Conservation (phyloP, 345 rosid genomes). For the Sapria himalayana region DNA sequence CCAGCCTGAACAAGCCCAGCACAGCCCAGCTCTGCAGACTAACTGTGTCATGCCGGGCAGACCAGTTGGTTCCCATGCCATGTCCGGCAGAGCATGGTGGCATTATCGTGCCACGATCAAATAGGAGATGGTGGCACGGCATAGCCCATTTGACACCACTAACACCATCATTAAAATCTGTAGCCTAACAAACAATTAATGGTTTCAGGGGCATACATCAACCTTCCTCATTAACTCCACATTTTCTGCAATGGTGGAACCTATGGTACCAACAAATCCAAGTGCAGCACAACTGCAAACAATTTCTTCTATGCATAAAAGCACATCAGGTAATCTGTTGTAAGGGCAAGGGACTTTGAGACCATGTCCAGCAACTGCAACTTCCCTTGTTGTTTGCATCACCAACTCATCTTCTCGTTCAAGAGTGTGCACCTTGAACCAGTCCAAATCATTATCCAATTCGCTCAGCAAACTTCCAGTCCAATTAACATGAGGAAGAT, state of each 20-base stretch:
- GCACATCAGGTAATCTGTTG: conserved; percentile 23
- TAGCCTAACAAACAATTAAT: too few relatives aligned
- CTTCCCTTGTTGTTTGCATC: conserved; percentile 20
- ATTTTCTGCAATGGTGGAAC: conserved; percentile 76
- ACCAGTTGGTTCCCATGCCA: too few relatives aligned
- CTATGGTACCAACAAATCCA: conserved; percentile 80
- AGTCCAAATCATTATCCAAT: conserved; percentile 27
- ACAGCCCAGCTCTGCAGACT: background rate
- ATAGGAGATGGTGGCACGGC: background rate
- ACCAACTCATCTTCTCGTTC: conserved; percentile 36
- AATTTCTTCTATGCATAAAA: conserved; percentile 57
- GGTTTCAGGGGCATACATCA: conserved; percentile 28
- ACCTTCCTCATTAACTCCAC: conserved; percentile 55
- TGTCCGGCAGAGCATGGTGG: too few relatives aligned
- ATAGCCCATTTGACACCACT: too few relatives aligned
- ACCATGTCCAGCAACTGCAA: conserved; percentile 29
- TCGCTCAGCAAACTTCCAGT: conserved; percentile 57
- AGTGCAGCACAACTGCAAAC: conserved; percentile 91
- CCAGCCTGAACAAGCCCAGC: too few relatives aligned
- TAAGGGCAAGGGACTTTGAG: conserved; percentile 27
- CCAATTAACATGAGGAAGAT: conserved; percentile 78
- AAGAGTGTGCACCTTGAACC: conserved; percentile 36
- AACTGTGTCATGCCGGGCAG: too few relatives aligned
- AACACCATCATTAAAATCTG: too few relatives aligned
- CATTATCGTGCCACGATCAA: too few relatives aligned